phyloP scores from a whole-genome alignment of 2,329 filamentous ascomycete species.

The Pseudocercospora pini-densiflorae region DNA sequence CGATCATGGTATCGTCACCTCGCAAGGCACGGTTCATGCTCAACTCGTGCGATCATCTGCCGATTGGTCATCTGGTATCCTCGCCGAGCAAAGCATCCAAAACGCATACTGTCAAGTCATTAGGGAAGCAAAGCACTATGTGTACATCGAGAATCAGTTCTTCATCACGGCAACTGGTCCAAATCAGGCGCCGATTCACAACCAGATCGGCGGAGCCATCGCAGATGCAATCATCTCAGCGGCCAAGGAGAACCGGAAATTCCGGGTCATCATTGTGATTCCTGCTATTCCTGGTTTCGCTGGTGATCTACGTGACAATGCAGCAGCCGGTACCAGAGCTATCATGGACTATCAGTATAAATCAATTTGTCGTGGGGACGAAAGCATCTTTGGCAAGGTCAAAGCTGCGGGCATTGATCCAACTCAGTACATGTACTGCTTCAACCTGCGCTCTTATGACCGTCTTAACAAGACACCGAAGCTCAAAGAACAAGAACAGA shows the following conservation, averaged over 20 bases:
- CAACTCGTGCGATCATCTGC: conserved; percentile 88
- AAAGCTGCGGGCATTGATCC: conserved; percentile 76
- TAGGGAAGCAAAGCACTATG: conserved; percentile 82
- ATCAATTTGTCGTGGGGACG: conserved; percentile 86
- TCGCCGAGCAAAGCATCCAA: conserved; percentile 83
- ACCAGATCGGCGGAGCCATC: conserved; percentile 84
- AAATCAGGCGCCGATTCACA: conserved; percentile 83
- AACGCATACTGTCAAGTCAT: conserved; percentile 88
- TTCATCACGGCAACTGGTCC: conserved; percentile 86
- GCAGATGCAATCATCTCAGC: conserved; percentile 87
- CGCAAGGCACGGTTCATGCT: conserved; percentile 75
- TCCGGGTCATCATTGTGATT: conserved; percentile 87
- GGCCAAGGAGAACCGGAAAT: conserved; percentile 81
- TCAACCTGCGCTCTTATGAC: conserved; percentile 92
- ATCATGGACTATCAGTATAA: conserved; percentile 99
- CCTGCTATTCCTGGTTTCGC: conserved; percentile 94
- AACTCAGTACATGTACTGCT: conserved; percentile 82
- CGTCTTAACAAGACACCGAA: conserved; percentile 81
- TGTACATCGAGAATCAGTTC: conserved; percentile 99
- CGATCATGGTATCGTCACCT: conserved; percentile 25
- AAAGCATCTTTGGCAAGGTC: conserved; percentile 87
- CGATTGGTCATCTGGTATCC: conserved; percentile 92
- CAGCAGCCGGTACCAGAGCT: conserved; percentile 82
- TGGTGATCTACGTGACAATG: conserved; percentile 82
- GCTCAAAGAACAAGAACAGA: conserved; percentile 75